Evolutionary conservation across 2,329 filamentous ascomycete species (phyloP).

Genomic region (Pestalotiopsis sp.): DNA sequence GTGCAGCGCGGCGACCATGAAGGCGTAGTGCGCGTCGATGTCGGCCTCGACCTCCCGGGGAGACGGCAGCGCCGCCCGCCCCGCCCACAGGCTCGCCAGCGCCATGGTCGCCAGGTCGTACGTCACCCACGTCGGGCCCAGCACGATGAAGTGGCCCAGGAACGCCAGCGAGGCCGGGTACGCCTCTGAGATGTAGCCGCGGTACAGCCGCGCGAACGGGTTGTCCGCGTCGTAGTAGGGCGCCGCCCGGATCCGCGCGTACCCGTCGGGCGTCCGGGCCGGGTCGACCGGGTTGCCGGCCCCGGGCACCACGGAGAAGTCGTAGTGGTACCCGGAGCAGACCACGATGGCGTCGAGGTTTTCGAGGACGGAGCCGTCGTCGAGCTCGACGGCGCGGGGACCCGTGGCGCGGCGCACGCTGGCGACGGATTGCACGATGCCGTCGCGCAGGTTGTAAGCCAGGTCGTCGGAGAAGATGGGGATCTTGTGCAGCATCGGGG

Average conservation of each 20-base stretch:
- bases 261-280: background rate
- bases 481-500: conserved; percentile 3
- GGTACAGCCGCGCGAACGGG: conserved; percentile 8
- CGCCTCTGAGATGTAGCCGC: conserved; percentile 9
- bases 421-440: background rate
- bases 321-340: conserved; percentile 7
- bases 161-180: conserved; percentile 7
- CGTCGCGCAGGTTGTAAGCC: background rate
- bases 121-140: conserved; percentile 1
- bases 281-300: conserved; percentile 9
- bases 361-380: background rate
- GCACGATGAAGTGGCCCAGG: conserved; percentile 1
- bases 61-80: background rate
- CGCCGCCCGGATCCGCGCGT: background rate
- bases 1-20: background rate
- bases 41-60: background rate
- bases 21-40: background rate
- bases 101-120: conserved; percentile 10
- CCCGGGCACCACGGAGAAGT: conserved; percentile 7
- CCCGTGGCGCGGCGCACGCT: background rate
- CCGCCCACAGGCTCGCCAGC: conserved; percentile 4
- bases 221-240: background rate
- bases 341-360: conserved; percentile 6
- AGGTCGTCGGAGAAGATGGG: conserved; percentile 12
- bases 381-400: background rate